Conservation (phyloP, 202 grass and related monocot genomes). For the Cymbopogon flexuosus region DNA sequence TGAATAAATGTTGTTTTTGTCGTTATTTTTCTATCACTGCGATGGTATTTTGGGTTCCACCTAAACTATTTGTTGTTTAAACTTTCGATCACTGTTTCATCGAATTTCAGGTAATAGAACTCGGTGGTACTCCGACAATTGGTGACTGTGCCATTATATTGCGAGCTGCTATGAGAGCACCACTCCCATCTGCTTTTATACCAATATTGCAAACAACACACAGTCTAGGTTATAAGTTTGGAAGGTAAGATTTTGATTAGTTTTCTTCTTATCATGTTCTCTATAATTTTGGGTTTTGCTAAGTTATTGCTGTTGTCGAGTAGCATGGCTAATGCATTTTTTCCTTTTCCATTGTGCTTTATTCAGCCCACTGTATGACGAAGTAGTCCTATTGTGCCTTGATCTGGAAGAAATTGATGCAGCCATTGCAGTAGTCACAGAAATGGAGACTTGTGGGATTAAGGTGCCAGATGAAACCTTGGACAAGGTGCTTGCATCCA, state of each 20-base stretch:
- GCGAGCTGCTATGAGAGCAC: conserved; percentile 79
- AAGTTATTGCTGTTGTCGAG: neutral
- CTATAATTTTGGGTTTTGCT: neutral
- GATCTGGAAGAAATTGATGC: conserved; percentile 76
- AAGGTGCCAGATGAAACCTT: conserved; percentile 77
- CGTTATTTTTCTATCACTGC: neutral
- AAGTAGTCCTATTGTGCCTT: conserved; percentile 72
- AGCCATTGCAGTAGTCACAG: conserved; percentile 79
- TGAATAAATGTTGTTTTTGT: neutral
- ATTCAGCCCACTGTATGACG: conserved; percentile 77
- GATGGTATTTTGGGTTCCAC: neutral
- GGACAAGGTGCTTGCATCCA: conserved; percentile 74
- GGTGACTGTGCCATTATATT: conserved; percentile 85
- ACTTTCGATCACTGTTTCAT: conserved; percentile 28
- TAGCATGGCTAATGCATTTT: conserved; percentile 6
- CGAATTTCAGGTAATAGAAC: conserved; percentile 71
- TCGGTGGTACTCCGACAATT: conserved; percentile 80
- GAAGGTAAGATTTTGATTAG: conserved; percentile 60
- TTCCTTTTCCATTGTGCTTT: conserved; percentile 15
- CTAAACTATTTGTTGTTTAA: neutral
- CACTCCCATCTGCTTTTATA: conserved; percentile 66
- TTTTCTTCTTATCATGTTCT: neutral
- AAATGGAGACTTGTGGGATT: conserved; percentile 85
- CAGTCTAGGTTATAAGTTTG: conserved; percentile 77
- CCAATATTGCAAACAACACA: conserved; percentile 84